A percentile compares a stretch with the other conserved stretches of the same genome.
Evolutionary conservation across 2,329 filamentous ascomycete species (phyloP).

Genomic region (Arthrobotrys iridis): DNA sequence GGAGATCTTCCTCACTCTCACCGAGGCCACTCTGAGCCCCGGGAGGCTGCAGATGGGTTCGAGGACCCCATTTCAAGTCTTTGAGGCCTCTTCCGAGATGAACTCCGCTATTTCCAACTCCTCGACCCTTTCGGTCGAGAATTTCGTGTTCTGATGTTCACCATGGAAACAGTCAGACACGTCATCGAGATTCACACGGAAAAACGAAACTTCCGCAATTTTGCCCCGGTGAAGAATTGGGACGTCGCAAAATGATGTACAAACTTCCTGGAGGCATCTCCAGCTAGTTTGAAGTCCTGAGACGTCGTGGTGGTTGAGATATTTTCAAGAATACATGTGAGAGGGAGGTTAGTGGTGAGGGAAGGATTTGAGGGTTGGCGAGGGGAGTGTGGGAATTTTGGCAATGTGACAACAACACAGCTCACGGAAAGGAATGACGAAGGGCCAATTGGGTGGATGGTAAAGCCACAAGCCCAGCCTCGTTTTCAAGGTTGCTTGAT

Average conservation of each 20-base stretch:
- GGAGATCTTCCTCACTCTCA: slow-evolving; percentile 8
- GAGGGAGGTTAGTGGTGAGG: background rate
- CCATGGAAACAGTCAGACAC: slow-evolving; percentile 22
- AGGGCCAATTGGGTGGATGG: slow-evolving; percentile 19
- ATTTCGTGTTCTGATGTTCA: slow-evolving; percentile 14
- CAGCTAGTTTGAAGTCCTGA: background rate
- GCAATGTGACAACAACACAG: slow-evolving; percentile 45
- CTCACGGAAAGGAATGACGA: background rate
- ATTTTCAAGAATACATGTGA: slow-evolving; percentile 42
- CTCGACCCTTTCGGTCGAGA: slow-evolving; percentile 8
- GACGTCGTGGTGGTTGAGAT: slow-evolving; percentile 42
- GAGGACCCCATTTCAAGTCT: background rate
- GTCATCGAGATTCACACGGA: slow-evolving; percentile 6
- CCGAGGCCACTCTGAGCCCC: background rate
- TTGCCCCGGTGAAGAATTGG: background rate
- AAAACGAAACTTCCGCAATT: slow-evolving; percentile 41
- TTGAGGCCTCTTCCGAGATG: background rate
- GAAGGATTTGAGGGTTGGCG: slow-evolving; percentile 15
- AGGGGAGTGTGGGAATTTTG: slow-evolving; percentile 47
- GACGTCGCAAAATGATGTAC: slow-evolving; percentile 39
- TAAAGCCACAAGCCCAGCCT: slow-evolving; percentile 15
- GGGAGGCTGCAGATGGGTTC: background rate
- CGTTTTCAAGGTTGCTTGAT: background rate
- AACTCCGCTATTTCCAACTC: background rate
- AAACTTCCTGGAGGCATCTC: slow-evolving; percentile 23